Conservation (phyloP, 140 eudicot species). For the Ambrosia hybrid region DNA sequence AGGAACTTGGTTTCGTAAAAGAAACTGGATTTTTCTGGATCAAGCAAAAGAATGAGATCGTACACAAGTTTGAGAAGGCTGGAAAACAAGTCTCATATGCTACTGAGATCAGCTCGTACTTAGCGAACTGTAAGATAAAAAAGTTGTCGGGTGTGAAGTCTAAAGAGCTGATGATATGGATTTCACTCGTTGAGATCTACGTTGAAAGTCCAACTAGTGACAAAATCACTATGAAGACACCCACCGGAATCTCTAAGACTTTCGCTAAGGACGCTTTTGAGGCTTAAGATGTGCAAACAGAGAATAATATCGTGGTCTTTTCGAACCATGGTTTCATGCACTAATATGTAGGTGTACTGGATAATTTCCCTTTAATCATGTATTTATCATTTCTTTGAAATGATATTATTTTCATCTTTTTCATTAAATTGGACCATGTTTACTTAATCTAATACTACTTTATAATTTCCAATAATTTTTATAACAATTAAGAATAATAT, state of each 20-base stretch:
- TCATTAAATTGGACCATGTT: neutral
- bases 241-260: constrained; percentile 5
- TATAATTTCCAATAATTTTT: neutral
- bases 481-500: neutral
- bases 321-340: neutral
- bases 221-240: neutral
- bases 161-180: neutral
- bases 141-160: neutral
- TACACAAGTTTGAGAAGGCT: too few species aligned
- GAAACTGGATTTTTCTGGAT: too few species aligned
- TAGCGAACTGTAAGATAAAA: neutral
- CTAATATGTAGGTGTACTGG: neutral
- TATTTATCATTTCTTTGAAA: neutral
- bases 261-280: neutral
- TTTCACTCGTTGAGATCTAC: neutral
- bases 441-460: neutral
- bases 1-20: too few species aligned
- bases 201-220: neutral
- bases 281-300: neutral
- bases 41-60: too few species aligned
- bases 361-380: neutral
- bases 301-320: neutral
- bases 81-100: neutral
- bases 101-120: constrained; percentile 7
- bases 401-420: neutral